These are phyloP conservation scores for Penicillium coffeae DNA, from an alignment of 495 filamentous ascomycete genomes.

Conservation along the genomic window DNA sequence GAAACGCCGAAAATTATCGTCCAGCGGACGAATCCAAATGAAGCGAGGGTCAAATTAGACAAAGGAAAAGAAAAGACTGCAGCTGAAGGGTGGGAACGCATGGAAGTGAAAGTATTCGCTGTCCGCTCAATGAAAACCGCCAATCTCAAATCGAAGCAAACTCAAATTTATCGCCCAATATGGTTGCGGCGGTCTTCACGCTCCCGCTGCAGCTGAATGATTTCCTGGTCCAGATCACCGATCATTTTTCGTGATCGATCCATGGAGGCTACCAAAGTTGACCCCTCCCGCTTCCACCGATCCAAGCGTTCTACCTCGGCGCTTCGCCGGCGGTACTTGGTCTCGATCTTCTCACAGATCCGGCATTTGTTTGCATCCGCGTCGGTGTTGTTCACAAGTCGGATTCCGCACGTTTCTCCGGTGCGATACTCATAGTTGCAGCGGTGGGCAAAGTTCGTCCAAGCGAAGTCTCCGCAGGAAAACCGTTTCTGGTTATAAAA, in stretches of 20 bases:
- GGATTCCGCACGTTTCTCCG: slow-evolving; percentile 97
- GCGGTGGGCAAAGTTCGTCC: slow-evolving; percentile 90
- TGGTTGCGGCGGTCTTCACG: slow-evolving; percentile 35
- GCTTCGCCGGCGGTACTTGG: slow-evolving; percentile 71
- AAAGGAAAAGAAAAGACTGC: slow-evolving; percentile 18
- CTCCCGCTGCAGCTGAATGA: slow-evolving; percentile 48
- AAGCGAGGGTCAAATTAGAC: not conserved
- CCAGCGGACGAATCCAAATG: slow-evolving; percentile 9
- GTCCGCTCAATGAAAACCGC: slow-evolving; percentile 14
- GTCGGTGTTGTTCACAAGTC: slow-evolving; percentile 72
- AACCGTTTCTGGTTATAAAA: slow-evolving; percentile 57
- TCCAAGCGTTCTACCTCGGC: slow-evolving; percentile 74
- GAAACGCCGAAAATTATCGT: slow-evolving; percentile 19
- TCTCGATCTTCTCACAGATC: slow-evolving; percentile 87
- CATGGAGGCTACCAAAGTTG: slow-evolving; percentile 73
- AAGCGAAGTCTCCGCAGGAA: slow-evolving; percentile 87
- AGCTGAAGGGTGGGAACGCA: slow-evolving; percentile 13
- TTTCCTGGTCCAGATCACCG: slow-evolving; percentile 56
- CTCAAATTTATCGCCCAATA: slow-evolving; percentile 23
- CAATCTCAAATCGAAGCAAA: slow-evolving; percentile 7
- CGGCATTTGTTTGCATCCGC: slow-evolving; percentile 61
- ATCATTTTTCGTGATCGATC: slow-evolving; percentile 68
- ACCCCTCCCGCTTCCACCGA: slow-evolving; percentile 73
- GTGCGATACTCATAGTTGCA: slow-evolving; percentile 96
- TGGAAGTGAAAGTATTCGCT: slow-evolving; percentile 8